Base-by-base conservation (phyloP, 1,284 basidiomycete genomes). In the Irpex rosettiformis region DNA sequence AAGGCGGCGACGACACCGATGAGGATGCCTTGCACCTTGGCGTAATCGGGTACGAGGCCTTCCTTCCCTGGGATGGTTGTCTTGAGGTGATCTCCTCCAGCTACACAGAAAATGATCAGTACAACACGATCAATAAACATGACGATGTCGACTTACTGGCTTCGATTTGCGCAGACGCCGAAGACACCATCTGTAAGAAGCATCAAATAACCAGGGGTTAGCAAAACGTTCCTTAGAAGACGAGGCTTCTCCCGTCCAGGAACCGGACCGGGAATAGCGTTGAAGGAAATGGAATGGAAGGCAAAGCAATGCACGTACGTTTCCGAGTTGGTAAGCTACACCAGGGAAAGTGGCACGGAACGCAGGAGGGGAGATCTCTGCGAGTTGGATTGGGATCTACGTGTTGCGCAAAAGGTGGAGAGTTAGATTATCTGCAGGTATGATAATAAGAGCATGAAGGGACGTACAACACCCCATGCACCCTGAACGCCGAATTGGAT, bases 301-400 rank as follows among this genome's bases (percentile, higher is more conserved):
- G n/a, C n/a, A n/a, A n/a, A n/a, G n/a, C n/a, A n/a, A n/a, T n/a
- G n/a, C n/a, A 72, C 77, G 22, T 59, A 82, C 77, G 69, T 91
- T 91, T 59, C 91, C 89, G 45, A 94, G 69, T 68, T 97, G 95
- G 75, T 96, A 98, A 0, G 91, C 88, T 0, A 96, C 84, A 64
- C 96, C 96, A 21, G 91, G 89, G 80, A 96, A 98, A 0, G 93
- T 91, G 6, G 94, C 93, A 56, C 96, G 83, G 83, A 97, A 98
- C 0, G 93, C 94, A 0, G 94, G 88, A 0, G 95, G 94, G 0
- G 92, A 89, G 74, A 96, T 87, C 73, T 98, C 96, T 2, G 88
- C 83, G n/a, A 97, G 79, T 70, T 91, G 88, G 67, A 94, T 92
- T 2, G 92, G 92, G 64, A 93, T 88, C 77, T 89, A 66, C 54